Conservation (phyloP, 2,329 filamentous ascomycete genomes). For the Malbranchea cinnamomea region DNA sequence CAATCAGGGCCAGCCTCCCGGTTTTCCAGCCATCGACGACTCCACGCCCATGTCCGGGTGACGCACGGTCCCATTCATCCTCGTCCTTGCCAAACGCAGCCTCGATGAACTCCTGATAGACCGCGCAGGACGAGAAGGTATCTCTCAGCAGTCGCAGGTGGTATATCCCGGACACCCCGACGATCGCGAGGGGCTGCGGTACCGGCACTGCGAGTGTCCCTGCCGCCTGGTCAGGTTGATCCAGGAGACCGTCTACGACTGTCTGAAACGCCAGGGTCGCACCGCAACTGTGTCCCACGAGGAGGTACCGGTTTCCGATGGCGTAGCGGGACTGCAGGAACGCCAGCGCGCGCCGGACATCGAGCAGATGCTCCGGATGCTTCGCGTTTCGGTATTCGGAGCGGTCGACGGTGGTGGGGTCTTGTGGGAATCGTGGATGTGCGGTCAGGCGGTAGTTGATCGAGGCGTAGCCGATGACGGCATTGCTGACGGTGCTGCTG, state of each 20-base stretch:
- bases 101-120: slow-evolving; percentile 26
- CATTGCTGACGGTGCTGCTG: slow-evolving; percentile 6
- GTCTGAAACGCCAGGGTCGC: slow-evolving; percentile 32
- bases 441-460: slow-evolving; percentile 33
- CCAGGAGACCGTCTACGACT: slow-evolving; percentile 21
- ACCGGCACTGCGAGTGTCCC: slow-evolving; percentile 7
- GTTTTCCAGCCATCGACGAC: slow-evolving; percentile 21
- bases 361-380: slow-evolving; percentile 32
- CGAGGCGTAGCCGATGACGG: slow-evolving; percentile 27
- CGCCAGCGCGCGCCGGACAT: slow-evolving; percentile 25
- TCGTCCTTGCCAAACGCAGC: slow-evolving; percentile 29
- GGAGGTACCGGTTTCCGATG: slow-evolving; percentile 26
- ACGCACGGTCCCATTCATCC: slow-evolving; percentile 23
- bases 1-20: slow-evolving; percentile 24
- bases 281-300: slow-evolving; percentile 33
- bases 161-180: slow-evolving; percentile 32
- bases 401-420: slow-evolving; percentile 14
- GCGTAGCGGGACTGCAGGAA: slow-evolving; percentile 27
- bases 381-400: slow-evolving; percentile 21
- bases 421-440: slow-evolving; percentile 26
- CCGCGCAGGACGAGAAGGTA: slow-evolving; percentile 16
- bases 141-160: slow-evolving; percentile 25
- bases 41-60: slow-evolving; percentile 21
- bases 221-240: slow-evolving; percentile 3
- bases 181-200: slow-evolving; percentile 22